Evolutionary conservation across 768 basidiomycete genomes (phyloP).

Genomic region (Boletus subcaerulescens): DNA sequence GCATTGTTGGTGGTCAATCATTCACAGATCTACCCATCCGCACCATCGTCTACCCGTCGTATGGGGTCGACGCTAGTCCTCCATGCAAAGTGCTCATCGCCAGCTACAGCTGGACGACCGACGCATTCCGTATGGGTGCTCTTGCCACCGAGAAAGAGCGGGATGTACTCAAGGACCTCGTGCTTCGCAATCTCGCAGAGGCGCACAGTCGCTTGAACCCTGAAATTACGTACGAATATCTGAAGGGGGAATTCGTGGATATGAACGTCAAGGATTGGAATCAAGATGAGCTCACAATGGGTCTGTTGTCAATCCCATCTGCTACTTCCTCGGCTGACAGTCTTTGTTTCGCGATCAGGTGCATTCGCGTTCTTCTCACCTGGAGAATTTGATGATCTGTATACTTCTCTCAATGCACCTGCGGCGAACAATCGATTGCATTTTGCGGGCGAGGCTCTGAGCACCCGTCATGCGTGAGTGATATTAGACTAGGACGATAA

Average conservation of each 20-base stretch:
- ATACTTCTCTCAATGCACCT: slow-evolving; percentile 29
- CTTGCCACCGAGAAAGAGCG: slow-evolving; percentile 21
- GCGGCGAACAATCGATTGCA: slow-evolving; percentile 22
- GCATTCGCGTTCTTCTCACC: slow-evolving; percentile 42
- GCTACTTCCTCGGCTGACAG: neutral
- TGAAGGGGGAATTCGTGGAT: slow-evolving; percentile 22
- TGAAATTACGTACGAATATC: slow-evolving; percentile 15
- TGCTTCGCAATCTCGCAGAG: slow-evolving; percentile 24
- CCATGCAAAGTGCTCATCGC: slow-evolving; percentile 36
- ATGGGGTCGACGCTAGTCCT: slow-evolving; percentile 22
- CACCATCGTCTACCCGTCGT: slow-evolving; percentile 45
- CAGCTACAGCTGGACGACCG: slow-evolving; percentile 40
- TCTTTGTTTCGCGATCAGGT: slow-evolving; percentile 24
- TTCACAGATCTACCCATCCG: slow-evolving; percentile 42
- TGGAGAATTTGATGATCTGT: slow-evolving; percentile 36
- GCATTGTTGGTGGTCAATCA: slow-evolving; percentile 40
- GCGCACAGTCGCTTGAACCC: slow-evolving; percentile 10
- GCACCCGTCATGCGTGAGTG: slow-evolving; percentile 15
- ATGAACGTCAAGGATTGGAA: slow-evolving; percentile 35
- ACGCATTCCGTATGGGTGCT: slow-evolving; percentile 37
- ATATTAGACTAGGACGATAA: slow-evolving; percentile 18
- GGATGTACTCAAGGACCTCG: slow-evolving; percentile 25
- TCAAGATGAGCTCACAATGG: slow-evolving; percentile 31
- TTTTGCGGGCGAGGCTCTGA: slow-evolving; percentile 16
- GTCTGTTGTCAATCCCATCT: slow-evolving; percentile 16